phyloP scores from a whole-genome alignment of 1,284 basidiomycete genomes.

The Leccinum proximum region DNA sequence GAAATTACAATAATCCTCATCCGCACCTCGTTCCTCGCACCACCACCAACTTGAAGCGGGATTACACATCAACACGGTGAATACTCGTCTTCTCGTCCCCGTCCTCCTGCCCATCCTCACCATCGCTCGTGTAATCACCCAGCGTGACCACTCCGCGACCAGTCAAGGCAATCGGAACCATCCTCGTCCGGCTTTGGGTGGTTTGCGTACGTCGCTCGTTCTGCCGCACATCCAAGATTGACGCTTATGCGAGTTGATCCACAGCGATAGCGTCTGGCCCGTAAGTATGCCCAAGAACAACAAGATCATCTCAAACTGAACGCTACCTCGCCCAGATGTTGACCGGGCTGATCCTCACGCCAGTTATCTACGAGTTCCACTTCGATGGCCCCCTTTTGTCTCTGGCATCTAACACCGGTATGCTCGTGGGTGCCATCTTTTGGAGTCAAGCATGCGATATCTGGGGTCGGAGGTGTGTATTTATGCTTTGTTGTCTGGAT shows the following conservation, averaged over 20 bases:
- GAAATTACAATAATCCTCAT: too few relatives aligned
- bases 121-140: too few relatives aligned
- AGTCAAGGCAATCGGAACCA: too few relatives aligned
- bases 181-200: too few relatives aligned
- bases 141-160: too few relatives aligned
- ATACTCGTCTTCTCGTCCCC: too few relatives aligned
- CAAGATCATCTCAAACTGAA: not conserved
- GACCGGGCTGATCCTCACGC: slow-evolving; percentile 53
- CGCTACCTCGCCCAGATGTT: slow-evolving; percentile 35
- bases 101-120: too few relatives aligned
- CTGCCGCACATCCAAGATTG: not conserved
- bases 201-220: slow-evolving; percentile 41
- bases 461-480: slow-evolving; percentile 54
- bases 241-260: not conserved
- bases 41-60: too few relatives aligned
- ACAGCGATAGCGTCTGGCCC: slow-evolving; percentile 48
- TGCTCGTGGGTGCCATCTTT: slow-evolving; percentile 62
- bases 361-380: slow-evolving; percentile 54
- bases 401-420: slow-evolving; percentile 56
- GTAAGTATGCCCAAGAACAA: slow-evolving; percentile 25
- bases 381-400: slow-evolving; percentile 54
- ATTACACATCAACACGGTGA: too few relatives aligned
- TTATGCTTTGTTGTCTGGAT: not conserved
- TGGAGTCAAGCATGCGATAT: slow-evolving; percentile 64
- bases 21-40: too few relatives aligned